Base-by-base conservation (phyloP, 495 filamentous ascomycete genomes). In the Talaromyces liani region DNA sequence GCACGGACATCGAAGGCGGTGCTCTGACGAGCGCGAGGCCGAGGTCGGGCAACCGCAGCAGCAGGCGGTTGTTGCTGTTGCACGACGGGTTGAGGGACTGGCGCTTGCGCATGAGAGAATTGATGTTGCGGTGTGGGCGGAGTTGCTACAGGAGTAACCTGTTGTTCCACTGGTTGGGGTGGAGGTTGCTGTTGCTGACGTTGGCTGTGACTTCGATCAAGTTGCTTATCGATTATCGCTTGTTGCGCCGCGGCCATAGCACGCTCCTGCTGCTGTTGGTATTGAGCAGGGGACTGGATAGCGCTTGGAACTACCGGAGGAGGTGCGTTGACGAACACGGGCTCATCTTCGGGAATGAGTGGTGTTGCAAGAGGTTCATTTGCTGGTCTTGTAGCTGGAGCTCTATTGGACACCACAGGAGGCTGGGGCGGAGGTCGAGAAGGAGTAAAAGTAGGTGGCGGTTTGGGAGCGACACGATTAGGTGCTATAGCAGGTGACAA, bases 181-280 rank as follows among this genome's bases (percentile, higher is more conserved):
- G 75, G 73, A 59, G 71, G 71, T 61, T 73, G 72, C 63, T 68
- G 66, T 57, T 75, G 75, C 66, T 85, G 85, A 64, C 84, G 77
- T 67, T 91, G 91, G 73, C 91, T 93, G 58, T 83, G 78, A 58
- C 85, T 88, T 31, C 89, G 79, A 68, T 79, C 89, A 62, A 80
- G 66, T 65, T 85, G 76, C 65, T 84, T 80, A 56, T 74, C 77
- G 33, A 78, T 75, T 56, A 83, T 75, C n/a, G 87, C 82, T 70
- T 93, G 81, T 66, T 88, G 91, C 3, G 89, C 87, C 57, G 87
- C 87, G 5, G 84, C 81, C 83, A 92, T 87, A 20, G 88, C 85
- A 47, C 90, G 86, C 67, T 92, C 87, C 71, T 95, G 92, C 64
- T 95, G 91, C 68, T 92, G 90, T 72, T 93, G 91, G 70, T 93